phyloP scores from a whole-genome alignment of 805 yeast genomes.

The Ogataea trehalophila region DNA sequence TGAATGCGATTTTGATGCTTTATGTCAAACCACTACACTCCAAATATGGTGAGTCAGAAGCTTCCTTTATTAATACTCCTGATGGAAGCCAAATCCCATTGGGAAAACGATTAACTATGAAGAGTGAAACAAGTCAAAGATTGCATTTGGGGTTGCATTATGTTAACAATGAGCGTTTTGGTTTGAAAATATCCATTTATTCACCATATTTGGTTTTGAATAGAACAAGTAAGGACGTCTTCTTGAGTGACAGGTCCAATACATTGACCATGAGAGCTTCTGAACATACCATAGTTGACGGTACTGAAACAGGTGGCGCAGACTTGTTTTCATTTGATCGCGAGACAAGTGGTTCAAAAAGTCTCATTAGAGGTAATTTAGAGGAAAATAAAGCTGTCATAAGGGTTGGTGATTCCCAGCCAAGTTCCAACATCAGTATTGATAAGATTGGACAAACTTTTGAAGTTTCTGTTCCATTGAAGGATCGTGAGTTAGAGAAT shows the following conservation, averaged over 20 bases:
- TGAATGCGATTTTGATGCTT: constrained; percentile 64
- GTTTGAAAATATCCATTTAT: constrained; percentile 63
- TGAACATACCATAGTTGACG: constrained; percentile 9
- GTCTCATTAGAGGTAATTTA: constrained; percentile 25
- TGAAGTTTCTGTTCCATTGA: constrained; percentile 44
- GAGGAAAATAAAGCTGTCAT: constrained; percentile 63
- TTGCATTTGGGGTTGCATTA: constrained; percentile 65
- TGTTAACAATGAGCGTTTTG: constrained; percentile 46
- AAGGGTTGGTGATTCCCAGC: constrained; percentile 60
- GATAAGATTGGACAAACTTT: constrained; percentile 85
- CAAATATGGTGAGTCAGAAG: constrained; percentile 62
- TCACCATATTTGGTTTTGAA: constrained; percentile 84
- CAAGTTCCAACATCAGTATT: constrained; percentile 73
- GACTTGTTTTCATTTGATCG: constrained; percentile 80
- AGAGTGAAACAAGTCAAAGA: constrained; percentile 60
- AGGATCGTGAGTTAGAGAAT: constrained; percentile 52
- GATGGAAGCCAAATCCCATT: constrained; percentile 17
- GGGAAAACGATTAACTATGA: constrained; percentile 43
- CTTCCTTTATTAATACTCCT: constrained; percentile 68
- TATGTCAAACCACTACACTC: constrained; percentile 61
- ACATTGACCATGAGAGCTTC: constrained; percentile 41
- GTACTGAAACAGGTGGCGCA: constrained; percentile 42
- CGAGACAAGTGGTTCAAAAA: constrained; percentile 34
- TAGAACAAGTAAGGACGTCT: constrained; percentile 65
- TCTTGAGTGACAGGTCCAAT: constrained; percentile 52